phyloP scores from a whole-genome alignment of 495 filamentous ascomycete species.

The Glarea lozoyensis region DNA sequence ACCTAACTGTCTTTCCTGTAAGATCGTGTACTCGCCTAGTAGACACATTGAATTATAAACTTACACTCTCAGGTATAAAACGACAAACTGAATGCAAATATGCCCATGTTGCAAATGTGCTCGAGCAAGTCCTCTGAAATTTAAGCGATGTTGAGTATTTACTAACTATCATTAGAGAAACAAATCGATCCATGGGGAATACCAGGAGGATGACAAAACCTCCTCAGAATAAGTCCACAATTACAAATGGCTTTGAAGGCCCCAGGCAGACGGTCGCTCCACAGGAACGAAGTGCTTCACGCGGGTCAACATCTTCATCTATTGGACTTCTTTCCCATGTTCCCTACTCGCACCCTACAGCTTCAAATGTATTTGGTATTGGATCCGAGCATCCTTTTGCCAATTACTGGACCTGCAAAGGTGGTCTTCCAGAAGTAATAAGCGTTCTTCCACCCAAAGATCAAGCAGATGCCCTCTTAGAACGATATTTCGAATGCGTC shows the following conservation, averaged over 20 bases:
- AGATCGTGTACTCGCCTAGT: constrained; percentile 11
- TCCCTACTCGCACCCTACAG: constrained; percentile 51
- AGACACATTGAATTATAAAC: not conserved
- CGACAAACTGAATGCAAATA: constrained; percentile 61
- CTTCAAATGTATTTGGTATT: constrained; percentile 61
- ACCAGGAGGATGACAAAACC: constrained; percentile 50
- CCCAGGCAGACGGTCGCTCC: constrained; percentile 14
- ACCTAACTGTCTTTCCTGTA: constrained; percentile 59
- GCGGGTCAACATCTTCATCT: constrained; percentile 19
- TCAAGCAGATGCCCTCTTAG: constrained; percentile 61
- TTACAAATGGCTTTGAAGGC: constrained; percentile 12
- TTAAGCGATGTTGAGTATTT: not conserved
- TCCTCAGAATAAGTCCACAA: constrained; percentile 33
- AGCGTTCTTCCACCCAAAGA: constrained; percentile 59
- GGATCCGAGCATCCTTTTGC: constrained; percentile 58
- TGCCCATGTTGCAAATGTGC: constrained; percentile 56
- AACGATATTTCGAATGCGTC: constrained; percentile 63
- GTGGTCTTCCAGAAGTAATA: constrained; percentile 61
- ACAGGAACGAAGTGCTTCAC: constrained; percentile 11
- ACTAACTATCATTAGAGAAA: constrained; percentile 28
- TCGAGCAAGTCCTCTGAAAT: constrained; percentile 42
- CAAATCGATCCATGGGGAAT: constrained; percentile 36
- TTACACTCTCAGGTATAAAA: constrained; percentile 41
- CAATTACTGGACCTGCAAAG: constrained; percentile 71
- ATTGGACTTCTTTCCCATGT: constrained; percentile 57